Conservation (phyloP, 352 stramenopile species). For the Globisporangium emineosum region DNA sequence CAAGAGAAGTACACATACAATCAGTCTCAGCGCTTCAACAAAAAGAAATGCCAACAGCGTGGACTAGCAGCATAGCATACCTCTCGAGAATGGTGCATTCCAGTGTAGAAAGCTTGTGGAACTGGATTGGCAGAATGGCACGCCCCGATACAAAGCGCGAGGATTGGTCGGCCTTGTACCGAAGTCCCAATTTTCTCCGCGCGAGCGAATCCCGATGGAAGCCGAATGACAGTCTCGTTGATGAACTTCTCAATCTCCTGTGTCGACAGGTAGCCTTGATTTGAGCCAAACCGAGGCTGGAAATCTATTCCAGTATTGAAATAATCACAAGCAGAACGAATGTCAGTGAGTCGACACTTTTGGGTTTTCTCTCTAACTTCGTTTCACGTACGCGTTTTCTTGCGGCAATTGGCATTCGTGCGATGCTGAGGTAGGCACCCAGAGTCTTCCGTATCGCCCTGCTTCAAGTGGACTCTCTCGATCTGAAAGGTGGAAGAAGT, state of each 20-base stretch:
- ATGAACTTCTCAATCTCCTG: constrained; percentile 59
- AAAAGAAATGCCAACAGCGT: neutral
- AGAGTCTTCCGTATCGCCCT: constrained; percentile 25
- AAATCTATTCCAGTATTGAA: constrained; percentile 24
- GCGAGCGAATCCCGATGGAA: constrained; percentile 40
- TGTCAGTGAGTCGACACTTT: neutral
- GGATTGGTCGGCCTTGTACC: constrained; percentile 51
- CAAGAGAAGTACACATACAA: neutral
- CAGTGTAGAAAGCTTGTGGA: constrained; percentile 74
- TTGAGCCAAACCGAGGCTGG: constrained; percentile 49
- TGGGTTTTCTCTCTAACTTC: neutral
- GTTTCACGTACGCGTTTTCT: constrained; percentile 33
- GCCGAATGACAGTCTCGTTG: constrained; percentile 30
- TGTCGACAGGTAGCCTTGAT: constrained; percentile 62
- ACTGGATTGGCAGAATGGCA: constrained; percentile 25
- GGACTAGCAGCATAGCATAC: constrained; percentile 21
- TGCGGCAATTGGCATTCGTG: constrained; percentile 36
- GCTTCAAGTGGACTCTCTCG: constrained; percentile 25
- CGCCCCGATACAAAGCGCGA: constrained; percentile 65
- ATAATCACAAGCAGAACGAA: neutral
- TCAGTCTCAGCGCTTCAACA: neutral
- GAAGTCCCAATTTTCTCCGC: constrained; percentile 60
- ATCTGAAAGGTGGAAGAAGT: constrained; percentile 14
- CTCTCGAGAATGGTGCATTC: constrained; percentile 84
- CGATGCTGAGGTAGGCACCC: constrained; percentile 32